A percentile compares a stretch with the other conserved stretches of the same genome.
Conservation (phyloP, 78 protist species). For the Diacronema lutheri region DNA sequence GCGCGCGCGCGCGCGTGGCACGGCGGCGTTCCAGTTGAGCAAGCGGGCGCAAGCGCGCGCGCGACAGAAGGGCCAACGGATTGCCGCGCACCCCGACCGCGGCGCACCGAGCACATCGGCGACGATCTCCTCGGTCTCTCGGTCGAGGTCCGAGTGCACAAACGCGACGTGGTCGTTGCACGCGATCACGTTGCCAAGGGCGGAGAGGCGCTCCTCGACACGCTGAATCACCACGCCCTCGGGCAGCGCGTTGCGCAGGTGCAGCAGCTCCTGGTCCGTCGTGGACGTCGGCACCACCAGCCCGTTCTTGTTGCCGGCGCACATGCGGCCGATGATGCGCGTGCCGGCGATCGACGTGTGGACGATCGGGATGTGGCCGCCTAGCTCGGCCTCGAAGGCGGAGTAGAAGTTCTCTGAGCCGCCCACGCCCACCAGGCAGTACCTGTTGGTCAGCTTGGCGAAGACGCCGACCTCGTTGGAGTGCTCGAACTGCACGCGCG, state of each 20-base stretch:
- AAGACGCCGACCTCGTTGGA: slow-evolving; percentile 97
- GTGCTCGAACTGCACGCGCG: slow-evolving; percentile 87
- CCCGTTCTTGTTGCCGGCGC: slow-evolving; percentile 95
- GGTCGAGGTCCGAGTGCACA: slow-evolving; percentile 94
- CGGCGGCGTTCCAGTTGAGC: no score
- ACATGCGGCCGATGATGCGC: slow-evolving; percentile 85
- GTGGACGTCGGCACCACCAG: slow-evolving; percentile 91
- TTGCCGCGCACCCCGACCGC: no score
- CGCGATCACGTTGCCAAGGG: slow-evolving; percentile 94
- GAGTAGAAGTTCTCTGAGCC: slow-evolving; percentile 89
- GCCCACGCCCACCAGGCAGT: slow-evolving; percentile 92
- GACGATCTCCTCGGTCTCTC: slow-evolving; percentile 44
- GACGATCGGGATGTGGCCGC: slow-evolving; percentile 91
- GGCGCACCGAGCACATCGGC: slow-evolving; percentile 28
- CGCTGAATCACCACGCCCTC: slow-evolving; percentile 79
- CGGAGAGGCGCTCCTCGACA: slow-evolving; percentile 94
- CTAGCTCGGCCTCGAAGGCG: slow-evolving; percentile 86
- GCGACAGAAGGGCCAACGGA: background rate
- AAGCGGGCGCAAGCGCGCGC: no score
- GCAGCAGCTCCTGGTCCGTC: slow-evolving; percentile 97
- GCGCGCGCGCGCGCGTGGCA: no score
- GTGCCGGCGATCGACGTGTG: slow-evolving; percentile 81
- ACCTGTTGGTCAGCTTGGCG: slow-evolving; percentile 93
- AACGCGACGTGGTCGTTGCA: slow-evolving; percentile 98
- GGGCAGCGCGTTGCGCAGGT: slow-evolving; percentile 96